Conservation (phyloP, 2,329 filamentous ascomycete genomes). For the Ophiostoma australiae region DNA sequence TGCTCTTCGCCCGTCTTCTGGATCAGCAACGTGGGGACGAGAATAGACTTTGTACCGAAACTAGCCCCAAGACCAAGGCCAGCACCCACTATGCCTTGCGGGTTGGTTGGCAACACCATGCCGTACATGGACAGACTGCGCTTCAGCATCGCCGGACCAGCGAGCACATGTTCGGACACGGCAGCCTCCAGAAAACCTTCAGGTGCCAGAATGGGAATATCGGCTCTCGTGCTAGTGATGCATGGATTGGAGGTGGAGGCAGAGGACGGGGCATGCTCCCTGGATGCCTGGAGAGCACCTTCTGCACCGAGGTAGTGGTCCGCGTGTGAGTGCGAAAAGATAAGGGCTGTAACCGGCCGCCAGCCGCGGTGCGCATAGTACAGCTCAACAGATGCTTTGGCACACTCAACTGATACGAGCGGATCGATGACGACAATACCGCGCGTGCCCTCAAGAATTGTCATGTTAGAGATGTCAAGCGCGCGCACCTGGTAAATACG, state of each 20-base stretch:
- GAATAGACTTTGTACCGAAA: neutral
- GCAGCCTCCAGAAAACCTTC: conserved; percentile 10
- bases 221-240: neutral
- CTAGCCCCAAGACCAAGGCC: neutral
- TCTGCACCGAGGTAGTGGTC: conserved; percentile 18
- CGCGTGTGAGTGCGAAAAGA: conserved; percentile 20
- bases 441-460: conserved; percentile 14
- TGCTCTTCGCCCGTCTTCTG: conserved; percentile 16
- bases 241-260: neutral
- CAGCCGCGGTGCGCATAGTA: conserved; percentile 18
- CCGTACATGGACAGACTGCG: conserved; percentile 22
- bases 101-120: conserved; percentile 10
- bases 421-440: conserved; percentile 18
- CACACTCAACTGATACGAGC: conserved; percentile 7
- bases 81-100: neutral
- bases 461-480: conserved; percentile 22
- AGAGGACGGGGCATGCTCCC: neutral
- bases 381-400: conserved; percentile 12
- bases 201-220: neutral
- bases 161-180: conserved; percentile 17
- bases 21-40: neutral
- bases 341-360: conserved; percentile 16
- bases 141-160: conserved; percentile 19
- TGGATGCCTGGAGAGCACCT: conserved; percentile 8
- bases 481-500: conserved; percentile 20